Evolutionary conservation across 2,329 filamentous ascomycete genomes (phyloP), one percentile per base, ranked within the genome.

Genomic region (Hypoxylon sp.): DNA sequence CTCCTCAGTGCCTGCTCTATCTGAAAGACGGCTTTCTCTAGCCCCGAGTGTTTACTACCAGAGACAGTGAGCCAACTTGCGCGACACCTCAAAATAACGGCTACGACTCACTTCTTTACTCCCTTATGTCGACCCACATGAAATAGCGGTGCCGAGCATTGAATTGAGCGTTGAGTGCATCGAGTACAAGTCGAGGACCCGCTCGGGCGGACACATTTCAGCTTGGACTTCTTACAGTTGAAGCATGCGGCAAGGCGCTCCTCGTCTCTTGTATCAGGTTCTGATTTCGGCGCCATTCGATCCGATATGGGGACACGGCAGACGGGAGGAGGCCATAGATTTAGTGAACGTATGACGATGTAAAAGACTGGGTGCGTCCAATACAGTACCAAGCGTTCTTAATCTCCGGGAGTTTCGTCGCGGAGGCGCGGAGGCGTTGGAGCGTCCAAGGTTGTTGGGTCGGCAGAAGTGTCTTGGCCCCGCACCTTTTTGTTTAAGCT

Each of bases 51-150:
- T 79, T 94, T 94, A 79, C 91, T 93, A 54, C 5, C 27, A n/a
- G 48, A 40, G 10, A 33, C 54, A 72, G 72, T 40, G 25, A 31
- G 31, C 3, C 31, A 11, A 37, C 2, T 50, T 31, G 44, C 20
- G 42, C 31, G 13, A 40, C 27, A n/a, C 1, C 40, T 17, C 22
- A 17, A 11, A 25, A 62, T 14, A 10, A 46, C n/a, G 25, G 11
- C 13, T 13, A 49, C 25, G 44, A 72, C 83, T 79, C 80, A 91
- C 91, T 93, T 93, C 78, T 93, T 93, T 67, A 93, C 91, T 22
- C 91, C 91, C 76, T 93, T 93, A 75, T 92, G 90, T 55, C 91
- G 84, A 6, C 91, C 91, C 3, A 92, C 86, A 69, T 92, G 90
- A 75, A 92, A 92, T n/a, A 87, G 87, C n/a, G 86, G 91, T 2